Evolutionary conservation across 345 rosid genomes (phyloP).

Genomic region (Gossypium turneri): DNA sequence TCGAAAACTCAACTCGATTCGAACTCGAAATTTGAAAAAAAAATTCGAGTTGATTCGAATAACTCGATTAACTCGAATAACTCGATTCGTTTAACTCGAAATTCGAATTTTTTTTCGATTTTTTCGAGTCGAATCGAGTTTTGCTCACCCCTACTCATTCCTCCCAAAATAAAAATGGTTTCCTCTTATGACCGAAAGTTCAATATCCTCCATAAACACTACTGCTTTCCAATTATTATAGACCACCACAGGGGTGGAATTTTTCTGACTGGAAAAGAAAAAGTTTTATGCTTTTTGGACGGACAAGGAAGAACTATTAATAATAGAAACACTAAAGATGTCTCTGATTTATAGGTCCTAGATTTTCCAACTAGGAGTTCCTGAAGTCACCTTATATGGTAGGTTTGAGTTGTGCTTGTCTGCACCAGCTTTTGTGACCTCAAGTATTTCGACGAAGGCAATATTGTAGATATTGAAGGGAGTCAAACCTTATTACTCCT

Average conservation of each 20-base stretch:
- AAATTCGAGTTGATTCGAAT: no score
- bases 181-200: background rate
- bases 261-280: background rate
- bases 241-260: background rate
- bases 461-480: background rate
- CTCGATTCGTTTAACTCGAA: no score
- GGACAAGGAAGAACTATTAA: background rate
- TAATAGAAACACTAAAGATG: background rate
- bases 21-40: no score
- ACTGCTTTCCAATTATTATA: background rate
- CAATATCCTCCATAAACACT: background rate
- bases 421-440: background rate
- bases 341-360: background rate
- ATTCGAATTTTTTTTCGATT: no score
- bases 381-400: background rate
- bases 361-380: background rate
- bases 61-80: no score
- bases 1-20: no score
- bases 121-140: no score
- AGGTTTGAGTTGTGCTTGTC: background rate
- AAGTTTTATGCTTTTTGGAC: background rate
- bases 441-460: background rate
- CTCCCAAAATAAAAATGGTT: background rate
- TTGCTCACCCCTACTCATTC: no score
- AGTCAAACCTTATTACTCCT: background rate